Evolutionary conservation across 192 early-diverging fungal genomes (phyloP), one percentile per base, ranked within the genome.

Genomic region (Coemansia sp.): DNA sequence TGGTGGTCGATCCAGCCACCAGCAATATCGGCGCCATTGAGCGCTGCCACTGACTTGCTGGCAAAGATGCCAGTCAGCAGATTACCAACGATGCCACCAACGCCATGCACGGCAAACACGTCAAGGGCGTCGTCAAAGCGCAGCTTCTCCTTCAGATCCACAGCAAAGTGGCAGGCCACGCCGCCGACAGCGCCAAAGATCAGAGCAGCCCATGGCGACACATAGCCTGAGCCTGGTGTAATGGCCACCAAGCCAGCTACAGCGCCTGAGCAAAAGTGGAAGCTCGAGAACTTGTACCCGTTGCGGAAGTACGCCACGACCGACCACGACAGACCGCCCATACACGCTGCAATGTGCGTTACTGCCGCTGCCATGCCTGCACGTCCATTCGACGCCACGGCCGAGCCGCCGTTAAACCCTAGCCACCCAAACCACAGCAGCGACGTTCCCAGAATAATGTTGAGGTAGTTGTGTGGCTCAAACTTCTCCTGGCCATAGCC

Each of bases 391-490:
- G 90, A 89, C 2, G 85, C 83, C 29, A 91, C 76, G 12, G 88
- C 90, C 35, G 89, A 90, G 43, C 95, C 96, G 54, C 88, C 94
- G 77, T 98, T 97, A 84, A 98, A 98, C 0, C 93, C 94, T 66
- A 93, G 92, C 95, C 95, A 97, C 51, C 95, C 94, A 57, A 95
- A 94, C 93, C 94, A 96, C 52, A 98, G 84, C 48, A 98, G 84
- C 38, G 86, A 85, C 23, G 91, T 90, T 20, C 93, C 96, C 43
- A 97, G 83, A 62, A 95, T 90, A 22, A 97, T 94, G 78, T 93
- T 92, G 68, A 89, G 88, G 76, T 96, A 88, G 81, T 91, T 93
- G 78, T 96, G 93, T 13, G 95, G 93, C 52, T 90, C 85, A 62
- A 86, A 89, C 41, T 86, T 86, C 37, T 88, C 86, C 48, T 85